A percentile compares a stretch with the other conserved stretches of the same genome.
phyloP scores from a whole-genome alignment of 1,284 basidiomycete genomes.

The Tylopilus sp. region DNA sequence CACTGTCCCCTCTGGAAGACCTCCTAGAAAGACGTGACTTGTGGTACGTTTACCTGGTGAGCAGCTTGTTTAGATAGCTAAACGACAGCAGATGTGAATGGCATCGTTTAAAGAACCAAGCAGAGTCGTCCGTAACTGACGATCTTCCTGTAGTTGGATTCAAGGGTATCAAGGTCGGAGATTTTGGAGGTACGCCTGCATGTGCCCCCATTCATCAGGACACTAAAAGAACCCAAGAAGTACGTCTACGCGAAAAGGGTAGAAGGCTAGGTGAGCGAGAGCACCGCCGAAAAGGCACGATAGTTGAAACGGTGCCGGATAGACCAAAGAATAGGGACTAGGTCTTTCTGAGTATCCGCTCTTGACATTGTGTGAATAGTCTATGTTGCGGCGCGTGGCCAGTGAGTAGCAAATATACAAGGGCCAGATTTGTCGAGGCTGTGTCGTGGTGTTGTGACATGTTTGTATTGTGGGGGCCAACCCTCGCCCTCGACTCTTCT shows the following conservation, averaged over 20 bases:
- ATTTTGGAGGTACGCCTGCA: conserved; percentile 73
- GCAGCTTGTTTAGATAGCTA: conserved; percentile 12
- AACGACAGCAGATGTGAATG: conserved; percentile 70
- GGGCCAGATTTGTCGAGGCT: conserved; percentile 18
- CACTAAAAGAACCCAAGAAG: too few relatives aligned
- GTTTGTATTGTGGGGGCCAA: conserved; percentile 14
- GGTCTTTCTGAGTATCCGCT: too few relatives aligned
- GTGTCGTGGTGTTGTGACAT: conserved; percentile 28
- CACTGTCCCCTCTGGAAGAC: conserved; percentile 59
- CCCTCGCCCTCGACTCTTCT: neutral
- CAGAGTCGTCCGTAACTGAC: conserved; percentile 68
- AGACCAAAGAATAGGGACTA: too few relatives aligned
- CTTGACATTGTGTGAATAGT: too few relatives aligned
- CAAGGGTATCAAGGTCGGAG: conserved; percentile 93
- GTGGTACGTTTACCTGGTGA: conserved; percentile 51
- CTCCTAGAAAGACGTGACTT: conserved; percentile 73
- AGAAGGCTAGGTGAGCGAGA: too few relatives aligned
- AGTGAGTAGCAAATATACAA: too few relatives aligned
- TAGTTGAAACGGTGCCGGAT: too few relatives aligned
- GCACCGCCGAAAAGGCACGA: too few relatives aligned
- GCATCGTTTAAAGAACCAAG: conserved; percentile 83
- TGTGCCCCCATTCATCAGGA: too few relatives aligned
- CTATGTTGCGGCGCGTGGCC: too few relatives aligned
- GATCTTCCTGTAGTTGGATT: conserved; percentile 82
- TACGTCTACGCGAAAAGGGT: too few relatives aligned